Evolutionary conservation across 495 filamentous ascomycete species (phyloP), one percentile per base, ranked within the genome.

Genomic region (Neurospora discreta): DNA sequence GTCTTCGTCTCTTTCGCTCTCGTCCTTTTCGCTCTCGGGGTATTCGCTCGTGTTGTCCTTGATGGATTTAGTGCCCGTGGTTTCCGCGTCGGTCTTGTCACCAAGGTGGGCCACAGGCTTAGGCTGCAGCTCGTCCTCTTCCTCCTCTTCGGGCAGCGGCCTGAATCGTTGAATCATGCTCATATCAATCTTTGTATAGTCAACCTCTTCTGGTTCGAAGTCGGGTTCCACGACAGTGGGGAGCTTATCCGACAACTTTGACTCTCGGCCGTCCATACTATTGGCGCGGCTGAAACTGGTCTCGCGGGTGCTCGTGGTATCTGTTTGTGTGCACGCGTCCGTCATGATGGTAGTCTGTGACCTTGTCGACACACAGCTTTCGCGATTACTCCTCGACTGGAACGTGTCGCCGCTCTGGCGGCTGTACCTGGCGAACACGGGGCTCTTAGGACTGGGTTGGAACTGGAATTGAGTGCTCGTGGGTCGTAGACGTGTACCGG

Each of bases 391-490:
- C 74, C 85, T 85, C 38, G 83, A 84, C 30, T 80, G 74, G 71
- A 77, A 83, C 42, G 84, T 88, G 72, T 95, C 92, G 36, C 89
- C 82, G 77, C 92, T 94, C 75, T 87, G 87, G 70, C 91, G 88
- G 68, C 85, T 82, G 75, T 90, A 93, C 70, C 86, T 87, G 33
- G 82, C 80, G 78, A 87, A 95, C n/a, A 93, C 82, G 8, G 94
- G 93, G 78, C 92, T 95, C 38, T 85, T 87, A 0, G 91, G 90
- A 67, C 85, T 89, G 23, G 93, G 92, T 72, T 88, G 87, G 83
- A 90, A 97, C 77, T 93, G 91, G 79, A 97, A 96, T 71, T 89
- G 86, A 26, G 90, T 91, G 79, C 87, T 90, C 39, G 84, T 86
- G 20, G 93, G 91, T 43, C 92, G 84, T 26, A 84, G 79, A 58